These are phyloP conservation scores for Alopecurus myosuroides DNA, from an alignment of 176 grass and related monocot genomes.

Conservation along the genomic window DNA sequence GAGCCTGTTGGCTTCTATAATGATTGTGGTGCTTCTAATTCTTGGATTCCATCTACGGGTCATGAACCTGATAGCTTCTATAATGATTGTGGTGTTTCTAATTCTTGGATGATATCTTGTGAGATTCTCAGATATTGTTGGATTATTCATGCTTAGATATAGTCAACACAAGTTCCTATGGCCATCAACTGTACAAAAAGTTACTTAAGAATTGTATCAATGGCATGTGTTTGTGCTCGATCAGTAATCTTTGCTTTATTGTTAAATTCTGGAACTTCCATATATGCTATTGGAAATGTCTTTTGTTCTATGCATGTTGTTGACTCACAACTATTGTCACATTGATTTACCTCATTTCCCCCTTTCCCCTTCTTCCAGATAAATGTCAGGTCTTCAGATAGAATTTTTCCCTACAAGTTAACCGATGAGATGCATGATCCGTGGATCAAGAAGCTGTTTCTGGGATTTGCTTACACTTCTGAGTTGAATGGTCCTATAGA, in stretches of 20 bases:
- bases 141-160: no score
- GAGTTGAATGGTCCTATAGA: constrained; percentile 88
- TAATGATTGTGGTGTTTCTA: no score
- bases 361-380: constrained; percentile 51
- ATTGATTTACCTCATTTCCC: background rate
- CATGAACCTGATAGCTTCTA: no score
- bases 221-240: background rate
- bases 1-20: no score
- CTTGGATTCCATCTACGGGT: no score
- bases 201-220: no score
- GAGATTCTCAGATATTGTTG: no score
- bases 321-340: background rate
- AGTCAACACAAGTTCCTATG: no score
- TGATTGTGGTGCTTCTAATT: no score
- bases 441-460: constrained; percentile 86
- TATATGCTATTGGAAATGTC: background rate
- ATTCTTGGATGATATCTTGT: no score
- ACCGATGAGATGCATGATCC: constrained; percentile 88
- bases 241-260: constrained; percentile 12
- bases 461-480: constrained; percentile 92
- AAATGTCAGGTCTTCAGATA: constrained; percentile 67
- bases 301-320: constrained; percentile 18
- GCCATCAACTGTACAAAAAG: no score
- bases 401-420: constrained; percentile 86
- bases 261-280: background rate